These are phyloP conservation scores for Hypsizygus ulmarius DNA, from an alignment of 1,284 basidiomycete genomes.

Conservation along the genomic window DNA sequence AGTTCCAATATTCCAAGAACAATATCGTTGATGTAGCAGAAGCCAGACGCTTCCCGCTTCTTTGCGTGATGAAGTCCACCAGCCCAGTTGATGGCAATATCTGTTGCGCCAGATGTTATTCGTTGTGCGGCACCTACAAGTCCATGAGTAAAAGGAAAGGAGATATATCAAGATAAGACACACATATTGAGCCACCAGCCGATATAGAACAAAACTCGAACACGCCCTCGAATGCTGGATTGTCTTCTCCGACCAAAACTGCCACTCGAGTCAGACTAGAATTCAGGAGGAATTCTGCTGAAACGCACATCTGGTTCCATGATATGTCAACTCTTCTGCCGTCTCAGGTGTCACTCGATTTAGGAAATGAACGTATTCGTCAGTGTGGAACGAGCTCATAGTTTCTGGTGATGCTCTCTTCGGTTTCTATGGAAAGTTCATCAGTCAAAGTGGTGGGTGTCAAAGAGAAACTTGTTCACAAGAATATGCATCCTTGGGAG, in stretches of 20 bases:
- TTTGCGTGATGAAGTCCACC: slow-evolving; percentile 98
- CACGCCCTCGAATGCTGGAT: slow-evolving; percentile 93
- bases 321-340: slow-evolving; percentile 77
- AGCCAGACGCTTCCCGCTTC: slow-evolving; percentile 93
- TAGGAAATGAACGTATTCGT: slow-evolving; percentile 95
- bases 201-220: slow-evolving; percentile 98
- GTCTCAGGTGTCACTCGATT: slow-evolving; percentile 88
- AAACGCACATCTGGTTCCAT: slow-evolving; percentile 77
- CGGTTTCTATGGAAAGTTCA: slow-evolving; percentile 56
- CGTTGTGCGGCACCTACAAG: slow-evolving; percentile 75
- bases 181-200: slow-evolving; percentile 89
- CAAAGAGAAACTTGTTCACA: slow-evolving; percentile 43
- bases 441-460: slow-evolving; percentile 1
- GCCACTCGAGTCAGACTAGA: slow-evolving; percentile 2
- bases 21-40: slow-evolving; percentile 98
- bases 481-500: slow-evolving; percentile 89
- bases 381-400: slow-evolving; percentile 95
- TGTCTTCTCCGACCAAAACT: slow-evolving; percentile 93
- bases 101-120: slow-evolving; percentile 79
- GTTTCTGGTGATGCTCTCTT: slow-evolving; percentile 77
- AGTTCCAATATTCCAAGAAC: slow-evolving; percentile 90
- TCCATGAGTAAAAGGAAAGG: neutral
- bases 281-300: neutral
- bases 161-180: slow-evolving; percentile 18
- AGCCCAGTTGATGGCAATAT: slow-evolving; percentile 97